Base-by-base conservation (phyloP, 2,329 filamentous ascomycete genomes). In the Alternaria metachromatica region DNA sequence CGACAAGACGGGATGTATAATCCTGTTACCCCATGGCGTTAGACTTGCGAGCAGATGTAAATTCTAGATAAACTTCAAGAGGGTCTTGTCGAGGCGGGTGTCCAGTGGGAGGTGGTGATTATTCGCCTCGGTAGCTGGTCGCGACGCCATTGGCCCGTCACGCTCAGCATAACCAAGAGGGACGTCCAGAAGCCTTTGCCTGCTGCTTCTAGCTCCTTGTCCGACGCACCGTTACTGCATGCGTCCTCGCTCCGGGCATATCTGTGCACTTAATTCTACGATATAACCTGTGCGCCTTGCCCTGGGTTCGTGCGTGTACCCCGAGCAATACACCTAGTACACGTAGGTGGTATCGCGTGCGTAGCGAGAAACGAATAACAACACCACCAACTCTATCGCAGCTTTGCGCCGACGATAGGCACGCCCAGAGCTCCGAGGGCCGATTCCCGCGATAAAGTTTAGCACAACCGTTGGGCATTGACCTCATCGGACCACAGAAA, bases 81-180 rank as follows among this genome's bases (percentile, higher is more conserved):
- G 54, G 41, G 37, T 33, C 56, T 58, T 18, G 45, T 49, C 18
- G 37, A 41, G 15, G 37, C n/a, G 37, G 37, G 37, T 41, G 48
- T 54, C 64, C 55, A 67, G 65, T 58, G 56, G 68, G 44, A 63
- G 61, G 53, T 58, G 57, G 28, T 51, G 50, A 63, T 62, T 61
- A 66, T 59, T 64, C 60, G 66, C 72, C 69, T 69, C 66, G 70
- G 69, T 68, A 67, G 61, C 66, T 64, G 66, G 66, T 66, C 33
- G 56, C 37, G 60, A 60, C 62, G 48, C 60, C 55, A 72, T 71
- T 72, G 55, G 71, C 57, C 43, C 65, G 66, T 12, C 66, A 63
- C 63, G 50, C 56, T 62, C 53, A 46, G 58, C 63, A 65, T 62
- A 64, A 60, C 53, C 68, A 63, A 66, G 48, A 68, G 13, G 50